Conservation (phyloP, 73 alveolate genomes). For the Blepharisma stoltei region DNA sequence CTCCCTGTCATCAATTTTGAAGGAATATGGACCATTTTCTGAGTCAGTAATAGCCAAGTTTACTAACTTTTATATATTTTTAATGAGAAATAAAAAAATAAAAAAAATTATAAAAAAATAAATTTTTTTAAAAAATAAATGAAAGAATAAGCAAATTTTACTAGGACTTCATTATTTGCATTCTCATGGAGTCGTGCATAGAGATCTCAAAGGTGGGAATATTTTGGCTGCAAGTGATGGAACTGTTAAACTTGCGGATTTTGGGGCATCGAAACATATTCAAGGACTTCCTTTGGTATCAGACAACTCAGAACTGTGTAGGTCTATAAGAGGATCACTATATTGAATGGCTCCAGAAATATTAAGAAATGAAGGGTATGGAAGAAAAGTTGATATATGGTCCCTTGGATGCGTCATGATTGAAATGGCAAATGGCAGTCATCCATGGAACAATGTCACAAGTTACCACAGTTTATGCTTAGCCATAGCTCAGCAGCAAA, state of each 20-base stretch:
- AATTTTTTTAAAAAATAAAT: too few species aligned
- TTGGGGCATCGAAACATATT: slow-evolving; percentile 55
- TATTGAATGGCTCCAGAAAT: slow-evolving; percentile 97
- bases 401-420: slow-evolving; percentile 90
- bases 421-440: slow-evolving; percentile 79
- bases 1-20: slow-evolving; percentile 66
- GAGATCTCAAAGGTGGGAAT: slow-evolving; percentile 55
- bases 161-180: slow-evolving; percentile 28
- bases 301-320: slow-evolving; percentile 68
- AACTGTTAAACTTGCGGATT: slow-evolving; percentile 65
- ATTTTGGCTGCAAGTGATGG: slow-evolving; percentile 79
- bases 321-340: slow-evolving; percentile 81
- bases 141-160: slow-evolving; percentile 25
- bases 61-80: too few species aligned
- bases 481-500: slow-evolving; percentile 66
- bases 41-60: slow-evolving; percentile 75
- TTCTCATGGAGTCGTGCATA: slow-evolving; percentile 37
- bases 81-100: slow-evolving; percentile 38
- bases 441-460: slow-evolving; percentile 75
- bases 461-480: slow-evolving; percentile 65
- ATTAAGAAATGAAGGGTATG: slow-evolving; percentile 69
- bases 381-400: slow-evolving; percentile 85
- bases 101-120: slow-evolving; percentile 38
- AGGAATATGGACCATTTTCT: slow-evolving; percentile 75
- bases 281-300: slow-evolving; percentile 51